Base-by-base conservation (phyloP, 495 filamentous ascomycete genomes). In the Physcia stellaris region DNA sequence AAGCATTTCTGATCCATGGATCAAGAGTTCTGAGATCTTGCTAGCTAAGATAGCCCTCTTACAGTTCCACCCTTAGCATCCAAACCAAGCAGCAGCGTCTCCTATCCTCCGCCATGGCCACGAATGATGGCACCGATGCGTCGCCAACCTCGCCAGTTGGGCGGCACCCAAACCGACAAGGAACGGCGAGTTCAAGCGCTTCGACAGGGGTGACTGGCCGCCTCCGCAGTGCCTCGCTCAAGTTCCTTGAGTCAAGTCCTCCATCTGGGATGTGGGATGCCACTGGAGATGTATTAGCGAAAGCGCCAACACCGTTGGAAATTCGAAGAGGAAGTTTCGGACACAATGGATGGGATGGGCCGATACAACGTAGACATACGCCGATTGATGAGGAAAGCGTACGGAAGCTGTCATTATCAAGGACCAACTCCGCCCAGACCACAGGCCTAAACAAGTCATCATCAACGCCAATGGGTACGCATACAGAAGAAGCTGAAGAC, bases 191-290 rank as follows among this genome's bases (percentile, higher is more conserved):
- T 7, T 28, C 26, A 23, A 50, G 44, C 45, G 50, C 22, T 34
- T 31, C 20, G 15, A 57, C 45, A 27, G 49, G 32, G 29, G 45
- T 45, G 6, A 62, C 49, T 41, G 55, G 39, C 32, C 55, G 52
- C 4, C 36, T 63, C 16, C 60, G 60, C 27, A 59, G 55, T 23
- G 63, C 62, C 2, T 67, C 67, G 9, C 48, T 60, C 12, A 61
- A 56, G 16, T 63, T 74, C 30, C 45, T 60, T 19, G 58, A 67
- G 32, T 67, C 67, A 0, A 57, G 53, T 26, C 61, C 63, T 7
- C 71, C 67, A 6, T 54, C 59, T 16, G 68, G 69, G 19, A 66
- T 73, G 55, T 68, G 63, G 55, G 61, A 69, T 27, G 70, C 69
- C 6, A 70, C 67, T 1, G 64, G 62, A 12, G 50, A 40, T 10